Evolutionary conservation across 768 basidiomycete species (phyloP).

Genomic region (Pleurotus eryngii): DNA sequence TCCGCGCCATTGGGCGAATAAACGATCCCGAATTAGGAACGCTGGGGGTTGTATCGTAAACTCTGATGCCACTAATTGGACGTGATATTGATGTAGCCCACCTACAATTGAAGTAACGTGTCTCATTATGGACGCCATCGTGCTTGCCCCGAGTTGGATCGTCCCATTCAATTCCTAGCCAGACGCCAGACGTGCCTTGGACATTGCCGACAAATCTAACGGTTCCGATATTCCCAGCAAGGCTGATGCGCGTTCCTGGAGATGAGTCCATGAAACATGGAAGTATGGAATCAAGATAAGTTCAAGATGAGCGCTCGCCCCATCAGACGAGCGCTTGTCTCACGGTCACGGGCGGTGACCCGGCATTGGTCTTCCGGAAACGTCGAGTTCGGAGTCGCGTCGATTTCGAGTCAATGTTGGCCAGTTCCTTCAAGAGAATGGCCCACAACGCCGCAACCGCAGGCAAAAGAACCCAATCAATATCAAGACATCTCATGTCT

Average conservation of each 20-base stretch:
- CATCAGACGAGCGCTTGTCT: neutral
- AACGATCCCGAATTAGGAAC: slow-evolving; percentile 70
- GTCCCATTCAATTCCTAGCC: slow-evolving; percentile 99
- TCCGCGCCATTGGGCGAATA: slow-evolving; percentile 60
- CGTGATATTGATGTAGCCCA: slow-evolving; percentile 31
- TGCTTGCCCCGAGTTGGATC: slow-evolving; percentile 83
- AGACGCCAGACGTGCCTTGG: slow-evolving; percentile 58
- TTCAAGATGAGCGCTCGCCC: slow-evolving; percentile 10
- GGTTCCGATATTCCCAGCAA: slow-evolving; percentile 59
- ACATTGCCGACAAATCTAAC: slow-evolving; percentile 68
- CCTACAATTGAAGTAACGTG: slow-evolving; percentile 77
- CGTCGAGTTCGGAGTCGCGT: too few species aligned
- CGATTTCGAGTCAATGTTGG: slow-evolving; percentile 11
- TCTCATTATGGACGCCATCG: slow-evolving; percentile 75
- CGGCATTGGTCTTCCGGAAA: too few species aligned
- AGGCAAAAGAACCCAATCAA: slow-evolving; percentile 40
- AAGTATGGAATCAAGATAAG: slow-evolving; percentile 15
- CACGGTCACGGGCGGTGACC: slow-evolving; percentile 1
- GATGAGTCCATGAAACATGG: slow-evolving; percentile 19
- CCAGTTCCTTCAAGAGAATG: slow-evolving; percentile 33
- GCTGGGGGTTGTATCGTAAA: slow-evolving; percentile 32
- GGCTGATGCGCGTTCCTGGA: slow-evolving; percentile 53
- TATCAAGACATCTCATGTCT: slow-evolving; percentile 48
- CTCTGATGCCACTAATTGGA: neutral
- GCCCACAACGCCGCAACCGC: slow-evolving; percentile 33